Conservation (phyloP, 116 monocot species). For the Dioscorea cayenensis region DNA sequence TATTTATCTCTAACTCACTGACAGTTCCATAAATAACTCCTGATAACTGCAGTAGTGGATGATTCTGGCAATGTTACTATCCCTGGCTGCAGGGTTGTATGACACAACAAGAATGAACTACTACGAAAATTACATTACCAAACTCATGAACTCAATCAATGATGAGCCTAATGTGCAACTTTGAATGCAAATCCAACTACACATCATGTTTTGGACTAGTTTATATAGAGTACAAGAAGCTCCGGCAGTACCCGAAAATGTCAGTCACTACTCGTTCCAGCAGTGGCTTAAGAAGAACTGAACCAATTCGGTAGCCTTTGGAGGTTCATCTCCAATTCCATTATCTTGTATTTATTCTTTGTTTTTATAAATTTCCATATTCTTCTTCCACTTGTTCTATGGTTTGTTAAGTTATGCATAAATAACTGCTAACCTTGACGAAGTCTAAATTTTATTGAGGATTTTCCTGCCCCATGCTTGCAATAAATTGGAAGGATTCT, state of each 20-base stretch:
- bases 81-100: conserved; percentile 29
- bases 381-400: no score
- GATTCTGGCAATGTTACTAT: conserved; percentile 82
- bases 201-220: conserved; percentile 53
- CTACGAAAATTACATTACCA: conserved; percentile 65
- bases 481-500: no score
- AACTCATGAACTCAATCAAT: conserved; percentile 73
- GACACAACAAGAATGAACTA: conserved; percentile 64
- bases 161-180: conserved; percentile 70
- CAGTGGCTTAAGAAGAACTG: conserved; percentile 18
- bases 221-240: conserved; percentile 48
- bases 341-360: no score
- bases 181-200: conserved; percentile 54
- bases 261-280: conserved; percentile 43
- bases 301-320: no score
- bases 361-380: no score
- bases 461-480: no score
- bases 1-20: no score
- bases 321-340: no score
- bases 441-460: no score
- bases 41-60: conserved; percentile 75
- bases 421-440: no score
- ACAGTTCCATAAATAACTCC: not conserved
- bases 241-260: conserved; percentile 47
- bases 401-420: no score